phyloP scores from a whole-genome alignment of 2,329 filamentous ascomycete genomes.

The Fusarium haematococcum region DNA sequence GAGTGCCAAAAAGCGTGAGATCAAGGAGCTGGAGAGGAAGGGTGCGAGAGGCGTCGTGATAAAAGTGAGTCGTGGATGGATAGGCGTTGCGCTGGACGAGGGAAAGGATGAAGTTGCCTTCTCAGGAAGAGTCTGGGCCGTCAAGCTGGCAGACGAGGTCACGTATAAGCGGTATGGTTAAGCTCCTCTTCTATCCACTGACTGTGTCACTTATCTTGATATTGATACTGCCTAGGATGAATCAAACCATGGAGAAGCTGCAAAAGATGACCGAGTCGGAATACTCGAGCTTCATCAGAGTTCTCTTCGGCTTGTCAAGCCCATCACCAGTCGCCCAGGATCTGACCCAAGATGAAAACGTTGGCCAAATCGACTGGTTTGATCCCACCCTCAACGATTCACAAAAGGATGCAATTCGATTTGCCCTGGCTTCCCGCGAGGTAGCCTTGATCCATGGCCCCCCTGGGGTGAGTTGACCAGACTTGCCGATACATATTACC shows the following conservation, averaged over 20 bases:
- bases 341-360: slow-evolving; percentile 55
- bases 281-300: slow-evolving; percentile 70
- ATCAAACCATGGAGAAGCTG: slow-evolving; percentile 69
- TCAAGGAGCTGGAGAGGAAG: slow-evolving; percentile 75
- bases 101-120: slow-evolving; percentile 63
- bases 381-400: slow-evolving; percentile 73
- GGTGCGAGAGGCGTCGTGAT: slow-evolving; percentile 79
- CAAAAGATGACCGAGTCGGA: slow-evolving; percentile 68
- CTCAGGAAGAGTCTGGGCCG: slow-evolving; percentile 68
- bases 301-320: slow-evolving; percentile 70
- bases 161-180: slow-evolving; percentile 66
- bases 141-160: slow-evolving; percentile 77
- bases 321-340: slow-evolving; percentile 62
- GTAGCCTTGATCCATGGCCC: slow-evolving; percentile 94
- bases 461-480: slow-evolving; percentile 72
- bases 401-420: slow-evolving; percentile 78
- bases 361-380: slow-evolving; percentile 67
- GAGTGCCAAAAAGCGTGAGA: slow-evolving; percentile 77
- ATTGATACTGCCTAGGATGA: slow-evolving; percentile 64
- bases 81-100: slow-evolving; percentile 78
- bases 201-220: background rate
- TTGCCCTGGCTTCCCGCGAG: slow-evolving; percentile 84
- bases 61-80: slow-evolving; percentile 66
- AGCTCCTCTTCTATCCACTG: background rate
- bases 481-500: background rate